Evolutionary conservation across 805 yeast species (phyloP).

Genomic region (Candida suzukii): DNA sequence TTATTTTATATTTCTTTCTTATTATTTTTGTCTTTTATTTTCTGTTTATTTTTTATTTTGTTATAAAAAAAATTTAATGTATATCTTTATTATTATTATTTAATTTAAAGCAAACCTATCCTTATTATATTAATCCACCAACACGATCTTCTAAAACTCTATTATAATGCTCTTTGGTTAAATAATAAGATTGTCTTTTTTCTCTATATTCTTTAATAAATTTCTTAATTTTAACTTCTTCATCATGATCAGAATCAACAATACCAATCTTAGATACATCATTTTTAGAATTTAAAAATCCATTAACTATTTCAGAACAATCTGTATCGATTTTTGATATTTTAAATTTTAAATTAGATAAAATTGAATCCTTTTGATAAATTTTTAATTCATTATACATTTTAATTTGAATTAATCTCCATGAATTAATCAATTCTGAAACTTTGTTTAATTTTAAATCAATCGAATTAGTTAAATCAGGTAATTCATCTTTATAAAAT

Average conservation of each 20-base stretch:
- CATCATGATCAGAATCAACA: conserved; percentile 21
- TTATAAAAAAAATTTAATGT: too few relatives aligned
- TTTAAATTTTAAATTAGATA: conserved; percentile 26
- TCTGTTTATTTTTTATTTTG: too few relatives aligned
- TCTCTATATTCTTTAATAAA: conserved; percentile 36
- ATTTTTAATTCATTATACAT: conserved; percentile 23
- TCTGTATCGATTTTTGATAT: conserved; percentile 19
- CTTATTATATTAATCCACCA: conserved; percentile 21
- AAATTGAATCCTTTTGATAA: conserved; percentile 27
- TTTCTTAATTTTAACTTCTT: conserved; percentile 13
- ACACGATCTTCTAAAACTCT: conserved; percentile 41
- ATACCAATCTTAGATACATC: conserved; percentile 9
- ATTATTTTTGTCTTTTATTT: too few relatives aligned
- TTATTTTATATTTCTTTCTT: too few relatives aligned
- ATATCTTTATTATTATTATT: too few relatives aligned
- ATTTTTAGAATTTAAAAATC: conserved; percentile 8
- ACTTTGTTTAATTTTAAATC: conserved; percentile 17
- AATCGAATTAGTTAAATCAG: conserved; percentile 12
- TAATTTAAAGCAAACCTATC: too few relatives aligned
- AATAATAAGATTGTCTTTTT: conserved; percentile 35
- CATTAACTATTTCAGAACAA: conserved; percentile 8
- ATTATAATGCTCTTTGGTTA: conserved; percentile 37
- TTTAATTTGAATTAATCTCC: conserved; percentile 16
- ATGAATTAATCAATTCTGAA: conserved; percentile 11
- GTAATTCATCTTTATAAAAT: conserved; percentile 16